A percentile compares a stretch with the other conserved stretches of the same genome.
Evolutionary conservation across 345 rosid genomes (phyloP).

Genomic region (Linum usitatissimum): DNA sequence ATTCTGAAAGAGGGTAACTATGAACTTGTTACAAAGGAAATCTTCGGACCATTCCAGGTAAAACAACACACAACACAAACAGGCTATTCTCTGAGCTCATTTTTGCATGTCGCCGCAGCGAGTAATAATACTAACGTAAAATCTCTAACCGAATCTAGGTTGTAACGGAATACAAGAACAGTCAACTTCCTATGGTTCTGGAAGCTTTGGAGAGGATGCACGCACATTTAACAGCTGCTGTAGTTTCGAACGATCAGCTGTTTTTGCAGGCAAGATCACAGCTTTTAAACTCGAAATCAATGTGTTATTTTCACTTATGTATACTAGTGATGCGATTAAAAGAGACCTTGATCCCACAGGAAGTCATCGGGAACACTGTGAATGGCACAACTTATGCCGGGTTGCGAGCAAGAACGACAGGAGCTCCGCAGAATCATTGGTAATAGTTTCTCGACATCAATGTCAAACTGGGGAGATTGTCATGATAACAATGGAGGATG

Average conservation of each 20-base stretch:
- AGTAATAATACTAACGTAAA: not conserved
- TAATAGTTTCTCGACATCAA: slow-evolving; percentile 16
- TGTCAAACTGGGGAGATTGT: not conserved
- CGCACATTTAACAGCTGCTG: slow-evolving; percentile 93
- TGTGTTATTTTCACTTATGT: not conserved
- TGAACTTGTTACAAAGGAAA: slow-evolving; percentile 75
- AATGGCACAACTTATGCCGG: slow-evolving; percentile 98
- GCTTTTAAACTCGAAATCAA: not conserved
- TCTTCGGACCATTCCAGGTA: slow-evolving; percentile 99
- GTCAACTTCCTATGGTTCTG: slow-evolving; percentile 73
- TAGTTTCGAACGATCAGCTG: slow-evolving; percentile 79
- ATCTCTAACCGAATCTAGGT: slow-evolving; percentile 30
- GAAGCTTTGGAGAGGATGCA: slow-evolving; percentile 86
- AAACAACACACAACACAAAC: not conserved
- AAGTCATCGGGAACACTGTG: slow-evolving; percentile 78
- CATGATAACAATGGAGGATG: not conserved
- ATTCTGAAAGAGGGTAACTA: slow-evolving; percentile 56
- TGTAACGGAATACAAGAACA: slow-evolving; percentile 66
- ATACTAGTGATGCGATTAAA: not conserved
- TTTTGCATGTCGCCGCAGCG: not conserved
- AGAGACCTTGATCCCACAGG: slow-evolving; percentile 32
- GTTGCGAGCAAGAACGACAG: slow-evolving; percentile 88
- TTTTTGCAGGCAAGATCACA: slow-evolving; percentile 62
- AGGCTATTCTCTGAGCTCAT: not conserved
- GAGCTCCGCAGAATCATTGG: slow-evolving; percentile 99